These are phyloP conservation scores for Manihot esculenta DNA, from an alignment of 441 rosid species.

Conservation along the genomic window DNA sequence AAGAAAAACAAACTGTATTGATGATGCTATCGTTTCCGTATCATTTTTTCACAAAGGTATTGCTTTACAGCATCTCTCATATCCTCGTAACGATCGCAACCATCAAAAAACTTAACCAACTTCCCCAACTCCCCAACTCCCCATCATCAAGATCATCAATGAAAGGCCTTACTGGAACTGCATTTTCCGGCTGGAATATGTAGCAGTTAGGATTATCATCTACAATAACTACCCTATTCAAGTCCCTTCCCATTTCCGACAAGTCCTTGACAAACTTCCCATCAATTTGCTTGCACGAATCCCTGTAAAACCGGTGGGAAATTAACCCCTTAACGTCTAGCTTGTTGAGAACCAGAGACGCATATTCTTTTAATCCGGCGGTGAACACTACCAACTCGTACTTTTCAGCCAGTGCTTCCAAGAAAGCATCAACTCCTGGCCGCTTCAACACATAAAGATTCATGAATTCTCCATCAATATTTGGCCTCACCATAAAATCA, in stretches of 20 bases:
- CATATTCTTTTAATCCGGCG: conserved; percentile 75
- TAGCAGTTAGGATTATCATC: conserved; percentile 74
- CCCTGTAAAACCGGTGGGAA: conserved; percentile 56
- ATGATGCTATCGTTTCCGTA: no score
- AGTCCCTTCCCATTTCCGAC: conserved; percentile 55
- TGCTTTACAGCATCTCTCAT: conserved; percentile 72
- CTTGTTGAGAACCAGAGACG: conserved; percentile 61
- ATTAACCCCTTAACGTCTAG: conserved; percentile 51
- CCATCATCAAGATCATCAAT: conserved; percentile 51
- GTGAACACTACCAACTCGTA: conserved; percentile 83
- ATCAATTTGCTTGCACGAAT: conserved; percentile 58
- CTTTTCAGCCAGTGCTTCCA: conserved; percentile 47
- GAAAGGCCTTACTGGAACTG: conserved; percentile 65
- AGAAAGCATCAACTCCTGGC: conserved; percentile 73
- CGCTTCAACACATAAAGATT: conserved; percentile 77
- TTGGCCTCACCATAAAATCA: conserved; percentile 63
- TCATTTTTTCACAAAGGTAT: conserved; percentile 17
- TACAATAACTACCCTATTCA: conserved; percentile 57
- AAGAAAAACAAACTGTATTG: no score
- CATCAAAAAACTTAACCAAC: conserved; percentile 50
- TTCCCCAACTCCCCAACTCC: conserved; percentile 54
- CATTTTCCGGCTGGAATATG: conserved; percentile 72
- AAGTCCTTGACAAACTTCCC: conserved; percentile 74
- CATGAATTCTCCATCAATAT: conserved; percentile 56
- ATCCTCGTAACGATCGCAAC: conserved; percentile 52